A percentile compares a stretch with the other conserved stretches of the same genome.
phyloP scores from a whole-genome alignment of 2,329 filamentous ascomycete genomes.

The Aspergillus novofumigatus region DNA sequence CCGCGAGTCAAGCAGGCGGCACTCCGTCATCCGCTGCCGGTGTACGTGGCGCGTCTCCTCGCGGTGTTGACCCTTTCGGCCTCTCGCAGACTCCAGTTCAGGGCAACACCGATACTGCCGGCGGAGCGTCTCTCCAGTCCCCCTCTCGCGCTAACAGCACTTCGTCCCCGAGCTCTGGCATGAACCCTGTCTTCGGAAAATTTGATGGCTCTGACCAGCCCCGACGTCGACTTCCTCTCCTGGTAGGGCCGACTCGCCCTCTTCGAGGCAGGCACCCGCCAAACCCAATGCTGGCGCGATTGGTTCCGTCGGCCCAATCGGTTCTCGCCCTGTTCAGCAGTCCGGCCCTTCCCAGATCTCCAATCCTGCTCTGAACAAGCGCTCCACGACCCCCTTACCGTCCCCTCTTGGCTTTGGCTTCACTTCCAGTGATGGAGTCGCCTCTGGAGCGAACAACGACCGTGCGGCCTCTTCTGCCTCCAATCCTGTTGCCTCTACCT shows the following conservation, averaged over 20 bases:
- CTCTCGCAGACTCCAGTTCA: constrained; percentile 46
- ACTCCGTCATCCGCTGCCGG: constrained; percentile 57
- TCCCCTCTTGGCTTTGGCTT: constrained; percentile 79
- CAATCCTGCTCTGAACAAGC: constrained; percentile 66
- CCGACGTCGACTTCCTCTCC: constrained; percentile 84
- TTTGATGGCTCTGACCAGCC: constrained; percentile 61
- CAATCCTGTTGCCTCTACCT: constrained; percentile 51
- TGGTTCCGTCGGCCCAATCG: constrained; percentile 81
- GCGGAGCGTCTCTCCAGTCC: constrained; percentile 45
- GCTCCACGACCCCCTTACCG: constrained; percentile 84
- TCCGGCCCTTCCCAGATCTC: constrained; percentile 43
- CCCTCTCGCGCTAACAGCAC: constrained; percentile 76
- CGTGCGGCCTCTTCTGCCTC: constrained; percentile 55
- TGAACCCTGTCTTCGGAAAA: constrained; percentile 49
- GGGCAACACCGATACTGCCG: constrained; percentile 44
- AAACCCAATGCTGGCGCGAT: constrained; percentile 50
- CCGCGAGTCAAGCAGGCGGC: constrained; percentile 63
- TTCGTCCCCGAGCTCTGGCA: constrained; percentile 61
- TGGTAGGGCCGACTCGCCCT: constrained; percentile 66
- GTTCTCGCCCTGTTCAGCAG: constrained; percentile 71
- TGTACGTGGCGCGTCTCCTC: constrained; percentile 69
- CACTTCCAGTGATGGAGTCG: constrained; percentile 48
- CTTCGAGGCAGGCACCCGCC: constrained; percentile 59
- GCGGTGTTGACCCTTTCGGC: constrained; percentile 69
- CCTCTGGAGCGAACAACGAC: constrained; percentile 40